phyloP scores from a whole-genome alignment of 192 early-diverging fungal genomes.

The Coemansia furcata region DNA sequence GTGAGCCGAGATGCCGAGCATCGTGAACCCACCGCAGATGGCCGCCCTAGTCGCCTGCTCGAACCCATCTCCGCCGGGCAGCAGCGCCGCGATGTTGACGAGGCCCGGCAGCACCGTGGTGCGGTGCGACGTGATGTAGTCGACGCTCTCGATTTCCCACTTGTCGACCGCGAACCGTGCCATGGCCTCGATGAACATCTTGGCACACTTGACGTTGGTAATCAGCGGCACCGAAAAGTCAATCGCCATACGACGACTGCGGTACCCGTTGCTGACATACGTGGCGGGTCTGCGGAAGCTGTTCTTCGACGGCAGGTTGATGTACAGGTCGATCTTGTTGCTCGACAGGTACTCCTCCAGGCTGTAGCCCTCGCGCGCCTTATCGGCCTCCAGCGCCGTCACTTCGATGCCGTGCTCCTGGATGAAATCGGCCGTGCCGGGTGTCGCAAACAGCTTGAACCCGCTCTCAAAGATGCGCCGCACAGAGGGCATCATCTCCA shows the following conservation, averaged over 20 bases:
- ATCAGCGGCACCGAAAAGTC: constrained; percentile 96
- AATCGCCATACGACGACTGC: constrained; percentile 94
- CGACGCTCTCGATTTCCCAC: constrained; percentile 79
- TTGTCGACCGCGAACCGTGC: constrained; percentile 59
- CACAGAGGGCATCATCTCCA: constrained; percentile 91
- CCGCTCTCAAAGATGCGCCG: constrained; percentile 79
- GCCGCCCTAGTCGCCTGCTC: constrained; percentile 71
- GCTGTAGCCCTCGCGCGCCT: constrained; percentile 78
- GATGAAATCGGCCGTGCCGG: constrained; percentile 96
- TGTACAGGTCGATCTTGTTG: constrained; percentile 97
- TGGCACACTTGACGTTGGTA: constrained; percentile 99
- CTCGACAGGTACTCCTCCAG: constrained; percentile 93
- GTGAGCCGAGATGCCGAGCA: constrained; percentile 63
- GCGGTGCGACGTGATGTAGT: constrained; percentile 89
- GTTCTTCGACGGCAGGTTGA: constrained; percentile 98
- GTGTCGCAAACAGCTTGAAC: constrained; percentile 91
- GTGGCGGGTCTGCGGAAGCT: constrained; percentile 91
- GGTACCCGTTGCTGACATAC: constrained; percentile 94
- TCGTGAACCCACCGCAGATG: constrained; percentile 84
- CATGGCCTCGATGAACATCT: constrained; percentile 95
- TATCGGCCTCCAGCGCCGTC: constrained; percentile 81
- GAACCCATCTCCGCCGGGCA: constrained; percentile 42
- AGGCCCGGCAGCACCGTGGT: constrained; percentile 83
- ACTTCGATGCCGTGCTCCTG: constrained; percentile 91
- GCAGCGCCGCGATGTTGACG: constrained; percentile 73